Base-by-base conservation (phyloP, 2,329 filamentous ascomycete species). In the Fusarium floridanum region DNA sequence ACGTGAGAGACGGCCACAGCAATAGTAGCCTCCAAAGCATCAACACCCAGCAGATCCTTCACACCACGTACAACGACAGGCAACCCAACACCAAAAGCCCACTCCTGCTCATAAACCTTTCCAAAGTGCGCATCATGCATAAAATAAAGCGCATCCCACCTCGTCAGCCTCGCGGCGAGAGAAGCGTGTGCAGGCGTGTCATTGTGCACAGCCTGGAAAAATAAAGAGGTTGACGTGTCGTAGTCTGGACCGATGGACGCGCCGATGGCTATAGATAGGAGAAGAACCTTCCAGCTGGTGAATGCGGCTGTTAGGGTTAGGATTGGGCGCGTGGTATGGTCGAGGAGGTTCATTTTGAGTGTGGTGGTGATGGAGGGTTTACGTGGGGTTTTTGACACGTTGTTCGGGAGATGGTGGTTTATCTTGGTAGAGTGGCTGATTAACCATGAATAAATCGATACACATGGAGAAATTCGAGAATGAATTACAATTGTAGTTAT, bases 131-230 rank as follows among this genome's bases (percentile, higher is more conserved):
- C 89, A 53, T 86, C 81, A 74, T 91, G 88, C 68, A 92, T 85
- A 78, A 92, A 96, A 82, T 96, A 97, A 75, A 97, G 86, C 36
- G 92, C 93, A 81, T 97, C 94, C 94, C 94, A 97, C 81, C 93
- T 88, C 8, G 91, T 91, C 67, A 97, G 84, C 50, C 90, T 90
- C 37, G 87, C 83, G 22, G 86, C 82, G 3, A 93, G 76, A 4
- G 48, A 53, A 12, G 85, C 75, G 34, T 88, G 77, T 34, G 90
- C 83, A 57, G 83, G 79, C 61, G 80, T 77, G 65, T 66, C 67
- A 0, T 78, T 79, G 76, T 83, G 70, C 73, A 83, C 56, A 65
- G 75, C 74, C 64, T 80, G 76, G 73, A 87, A 82, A 73, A 85
- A 80, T 84, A 87, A 78, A 43, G 88, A 87, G 8, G 89, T 92